Base-by-base conservation (phyloP, 345 rosid species). In the Salix caprea region DNA sequence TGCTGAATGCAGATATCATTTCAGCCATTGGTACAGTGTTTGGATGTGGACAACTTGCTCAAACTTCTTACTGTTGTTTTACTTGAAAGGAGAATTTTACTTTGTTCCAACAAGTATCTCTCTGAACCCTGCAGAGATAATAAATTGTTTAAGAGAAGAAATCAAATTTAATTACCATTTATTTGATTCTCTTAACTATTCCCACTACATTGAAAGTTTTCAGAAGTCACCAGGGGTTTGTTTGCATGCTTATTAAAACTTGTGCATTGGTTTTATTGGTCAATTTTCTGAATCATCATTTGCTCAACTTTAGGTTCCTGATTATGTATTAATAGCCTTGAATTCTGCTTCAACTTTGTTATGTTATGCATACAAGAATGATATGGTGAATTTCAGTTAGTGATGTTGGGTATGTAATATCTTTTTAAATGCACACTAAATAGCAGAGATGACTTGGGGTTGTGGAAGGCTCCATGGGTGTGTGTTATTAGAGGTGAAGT, bases 11-110 rank as follows among this genome's bases (percentile, higher is more conserved):
- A 96, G 98, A 88, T 96, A 78, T 92, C 97, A 34, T 93, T 96
- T 87, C 97, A 92, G 83, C 98, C 98, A 28, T 89, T 96, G 76
- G 89, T 96, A 69, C 97, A 94, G 70, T 94, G 97, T 86, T 85
- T 96, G 90, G 96, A 94, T 85, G 92, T 96, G 60, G 94, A 96
- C 90, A 96, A 96, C 87, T 84, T 96, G 75, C 91, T 91, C 82
- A 87, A 84, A 86, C 89, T 94, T 73, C 91, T 94, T 76, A 92
- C 96, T 46, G 89, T 94, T 56, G 99, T 96, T 44, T 83, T 96
- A 83, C 90, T 94, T 81, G 98, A 96, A 83, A 87, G 99, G 86
- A 88, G 98, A 82, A 83, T 94, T 84, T 86, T 96, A 85, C 90
- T 96, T 85, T 95, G 97, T 77, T 92, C 99, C 74, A 87, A 94